Percentiles rank a stretch among this genome's conserved stretches.
These are phyloP conservation scores for Candida anglica DNA, from an alignment of 805 yeast species.

Conservation along the genomic window DNA sequence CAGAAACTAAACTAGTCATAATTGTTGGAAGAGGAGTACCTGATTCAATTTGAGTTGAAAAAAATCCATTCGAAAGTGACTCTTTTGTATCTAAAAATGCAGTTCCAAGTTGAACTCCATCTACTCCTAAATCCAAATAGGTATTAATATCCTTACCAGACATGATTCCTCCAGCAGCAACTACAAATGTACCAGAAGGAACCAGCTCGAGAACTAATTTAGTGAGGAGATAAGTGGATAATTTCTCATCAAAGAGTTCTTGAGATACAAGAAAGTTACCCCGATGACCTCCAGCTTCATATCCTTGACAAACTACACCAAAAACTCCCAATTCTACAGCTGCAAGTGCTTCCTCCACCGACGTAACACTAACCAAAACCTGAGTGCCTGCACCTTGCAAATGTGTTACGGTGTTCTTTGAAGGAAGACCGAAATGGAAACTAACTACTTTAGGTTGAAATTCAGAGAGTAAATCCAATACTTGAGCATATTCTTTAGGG, in stretches of 20 bases:
- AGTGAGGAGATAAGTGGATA: slow-evolving; percentile 31
- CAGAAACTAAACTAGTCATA: slow-evolving; percentile 34
- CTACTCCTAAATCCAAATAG: slow-evolving; percentile 39
- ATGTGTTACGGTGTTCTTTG: slow-evolving; percentile 19
- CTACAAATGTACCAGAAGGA: slow-evolving; percentile 17
- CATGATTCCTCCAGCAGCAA: slow-evolving; percentile 56
- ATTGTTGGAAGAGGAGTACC: slow-evolving; percentile 15
- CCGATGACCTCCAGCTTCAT: slow-evolving; percentile 66
- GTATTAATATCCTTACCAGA: slow-evolving; percentile 23
- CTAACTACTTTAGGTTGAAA: slow-evolving; percentile 42
- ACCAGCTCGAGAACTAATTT: slow-evolving; percentile 11
- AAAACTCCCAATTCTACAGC: slow-evolving; percentile 34
- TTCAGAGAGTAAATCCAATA: slow-evolving; percentile 13
- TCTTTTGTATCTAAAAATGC: slow-evolving; percentile 40
- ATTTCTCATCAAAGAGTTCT: slow-evolving; percentile 25
- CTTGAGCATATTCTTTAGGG: slow-evolving; percentile 5
- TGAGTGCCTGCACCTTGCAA: slow-evolving; percentile 35
- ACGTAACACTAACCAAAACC: slow-evolving; percentile 47
- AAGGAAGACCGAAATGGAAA: slow-evolving; percentile 53
- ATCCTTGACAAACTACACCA: slow-evolving; percentile 52
- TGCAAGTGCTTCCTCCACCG: slow-evolving; percentile 35
- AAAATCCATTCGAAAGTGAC: slow-evolving; percentile 14
- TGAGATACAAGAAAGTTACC: slow-evolving; percentile 38
- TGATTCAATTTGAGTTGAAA: slow-evolving; percentile 6
- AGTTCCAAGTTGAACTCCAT: slow-evolving; percentile 57